A percentile compares a stretch with the other conserved stretches of the same genome.
These are phyloP conservation scores for Babesia caballi DNA, from an alignment of 169 alveolate species.

Conservation along the genomic window DNA sequence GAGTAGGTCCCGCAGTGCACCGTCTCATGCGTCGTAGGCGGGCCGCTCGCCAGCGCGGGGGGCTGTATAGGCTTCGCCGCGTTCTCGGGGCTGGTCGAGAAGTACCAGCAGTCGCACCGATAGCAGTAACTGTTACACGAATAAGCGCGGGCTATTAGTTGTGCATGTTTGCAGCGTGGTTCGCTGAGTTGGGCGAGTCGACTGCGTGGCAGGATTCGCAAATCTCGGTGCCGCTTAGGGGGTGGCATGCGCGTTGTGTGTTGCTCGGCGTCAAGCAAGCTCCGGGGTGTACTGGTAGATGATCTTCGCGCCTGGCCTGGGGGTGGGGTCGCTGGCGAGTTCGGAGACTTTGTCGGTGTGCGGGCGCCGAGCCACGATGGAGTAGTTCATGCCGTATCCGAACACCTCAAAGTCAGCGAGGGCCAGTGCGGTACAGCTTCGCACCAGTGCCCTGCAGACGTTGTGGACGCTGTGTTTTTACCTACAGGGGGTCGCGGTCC, in stretches of 20 bases:
- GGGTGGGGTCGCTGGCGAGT: constrained; percentile 23
- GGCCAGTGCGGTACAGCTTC: constrained; percentile 1
- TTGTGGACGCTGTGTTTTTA: not conserved
- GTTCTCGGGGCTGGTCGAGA: constrained; percentile 70
- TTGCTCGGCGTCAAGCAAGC: too few species aligned
- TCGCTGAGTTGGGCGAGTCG: too few species aligned
- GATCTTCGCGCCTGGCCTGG: constrained; percentile 12
- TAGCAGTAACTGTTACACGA: not conserved
- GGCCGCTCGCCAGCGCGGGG: constrained; percentile 67
- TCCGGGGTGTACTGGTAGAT: constrained; percentile 40
- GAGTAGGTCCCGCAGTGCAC: constrained; percentile 40
- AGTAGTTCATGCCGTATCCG: constrained; percentile 54
- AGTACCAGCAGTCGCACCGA: constrained; percentile 48
- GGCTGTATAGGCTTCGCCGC: constrained; percentile 78
- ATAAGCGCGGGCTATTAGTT: not conserved
- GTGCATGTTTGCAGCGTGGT: too few species aligned
- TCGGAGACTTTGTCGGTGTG: constrained; percentile 10
- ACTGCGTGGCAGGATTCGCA: too few species aligned
- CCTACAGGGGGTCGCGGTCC: constrained; percentile 68
- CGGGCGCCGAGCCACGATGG: constrained; percentile 30
- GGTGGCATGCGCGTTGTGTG: too few species aligned
- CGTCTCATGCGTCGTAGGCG: constrained; percentile 14
- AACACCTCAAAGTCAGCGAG: constrained; percentile 44
- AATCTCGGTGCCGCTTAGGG: too few species aligned
- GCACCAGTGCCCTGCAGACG: constrained; percentile 20